phyloP scores from a whole-genome alignment of 2,329 filamentous ascomycete genomes.

The Hypoxylon sp. region DNA sequence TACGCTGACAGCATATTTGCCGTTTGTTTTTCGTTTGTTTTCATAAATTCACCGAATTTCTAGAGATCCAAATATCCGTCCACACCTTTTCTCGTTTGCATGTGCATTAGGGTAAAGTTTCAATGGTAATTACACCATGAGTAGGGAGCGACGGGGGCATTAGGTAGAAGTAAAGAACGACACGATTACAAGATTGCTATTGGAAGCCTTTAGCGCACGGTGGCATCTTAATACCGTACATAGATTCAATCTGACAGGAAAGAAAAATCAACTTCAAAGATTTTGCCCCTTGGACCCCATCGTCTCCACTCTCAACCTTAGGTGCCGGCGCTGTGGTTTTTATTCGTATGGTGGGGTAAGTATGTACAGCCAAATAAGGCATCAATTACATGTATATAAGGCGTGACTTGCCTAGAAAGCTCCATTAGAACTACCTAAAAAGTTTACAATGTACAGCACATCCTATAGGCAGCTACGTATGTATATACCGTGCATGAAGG shows the following conservation, averaged over 20 bases:
- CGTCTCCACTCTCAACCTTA: not conserved
- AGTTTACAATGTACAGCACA: not conserved
- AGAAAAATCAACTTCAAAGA: no score
- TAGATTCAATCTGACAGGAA: not conserved
- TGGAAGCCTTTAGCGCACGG: not conserved
- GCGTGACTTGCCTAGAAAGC: not conserved
- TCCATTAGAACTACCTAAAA: no score
- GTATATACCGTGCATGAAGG: no score
- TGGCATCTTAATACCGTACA: no score
- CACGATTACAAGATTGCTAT: not conserved
- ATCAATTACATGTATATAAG: not conserved
- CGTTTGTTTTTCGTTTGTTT: not conserved
- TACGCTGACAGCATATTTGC: not conserved
- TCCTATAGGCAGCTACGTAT: constrained; percentile 1
- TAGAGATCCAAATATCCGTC: no score
- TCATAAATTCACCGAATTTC: no score
- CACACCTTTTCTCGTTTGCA: no score
- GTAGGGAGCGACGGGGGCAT: not conserved
- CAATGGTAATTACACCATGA: not conserved
- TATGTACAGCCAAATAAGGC: not conserved
- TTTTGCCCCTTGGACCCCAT: not conserved
- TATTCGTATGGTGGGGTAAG: not conserved
- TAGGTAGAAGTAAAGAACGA: not conserved
- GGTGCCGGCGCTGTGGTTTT: not conserved
- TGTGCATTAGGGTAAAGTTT: not conserved